These are phyloP conservation scores for Vaccinium macrocarpon DNA, from an alignment of 148 eudicot genomes.

Conservation along the genomic window DNA sequence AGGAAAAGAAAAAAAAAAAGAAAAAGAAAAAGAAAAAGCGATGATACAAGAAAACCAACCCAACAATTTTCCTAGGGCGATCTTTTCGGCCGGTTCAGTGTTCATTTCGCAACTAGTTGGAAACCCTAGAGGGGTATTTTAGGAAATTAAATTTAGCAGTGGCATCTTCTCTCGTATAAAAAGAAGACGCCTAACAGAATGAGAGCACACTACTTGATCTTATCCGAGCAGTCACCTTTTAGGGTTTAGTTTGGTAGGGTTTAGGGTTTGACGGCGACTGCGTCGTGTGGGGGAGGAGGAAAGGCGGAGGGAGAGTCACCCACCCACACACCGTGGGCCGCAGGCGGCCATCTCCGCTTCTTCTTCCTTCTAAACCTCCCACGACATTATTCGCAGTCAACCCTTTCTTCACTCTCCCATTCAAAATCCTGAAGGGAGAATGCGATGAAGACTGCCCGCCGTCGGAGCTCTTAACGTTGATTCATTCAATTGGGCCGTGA, in stretches of 20 bases:
- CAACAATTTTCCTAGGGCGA: too few relatives aligned
- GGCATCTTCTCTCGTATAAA: not conserved
- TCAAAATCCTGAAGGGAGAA: not conserved
- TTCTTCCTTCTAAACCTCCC: not conserved
- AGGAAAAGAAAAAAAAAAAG: too few relatives aligned
- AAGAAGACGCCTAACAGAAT: too few relatives aligned
- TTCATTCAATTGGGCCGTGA: slow-evolving; percentile 25
- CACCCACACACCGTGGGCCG: slow-evolving; percentile 8
- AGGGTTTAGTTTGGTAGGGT: not conserved
- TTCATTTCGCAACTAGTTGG: too few relatives aligned
- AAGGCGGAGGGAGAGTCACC: not conserved
- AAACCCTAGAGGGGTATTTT: too few relatives aligned
- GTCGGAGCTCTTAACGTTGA: slow-evolving; percentile 23
- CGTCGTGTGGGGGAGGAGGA: not conserved
- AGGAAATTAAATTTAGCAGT: too few relatives aligned
- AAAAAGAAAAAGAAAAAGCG: too few relatives aligned
- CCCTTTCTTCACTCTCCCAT: not conserved
- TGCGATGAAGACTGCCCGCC: slow-evolving; percentile 52
- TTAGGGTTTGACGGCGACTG: not conserved
- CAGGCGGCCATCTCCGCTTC: slow-evolving; percentile 22
- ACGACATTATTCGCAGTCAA: not conserved
- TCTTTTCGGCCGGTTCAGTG: too few relatives aligned
- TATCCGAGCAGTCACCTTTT: slow-evolving; percentile 31
- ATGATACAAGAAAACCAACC: too few relatives aligned
- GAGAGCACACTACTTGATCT: slow-evolving; percentile 43